These are phyloP conservation scores for Aspergillus nanangensis DNA, from an alignment of 495 filamentous ascomycete species.

Conservation along the genomic window DNA sequence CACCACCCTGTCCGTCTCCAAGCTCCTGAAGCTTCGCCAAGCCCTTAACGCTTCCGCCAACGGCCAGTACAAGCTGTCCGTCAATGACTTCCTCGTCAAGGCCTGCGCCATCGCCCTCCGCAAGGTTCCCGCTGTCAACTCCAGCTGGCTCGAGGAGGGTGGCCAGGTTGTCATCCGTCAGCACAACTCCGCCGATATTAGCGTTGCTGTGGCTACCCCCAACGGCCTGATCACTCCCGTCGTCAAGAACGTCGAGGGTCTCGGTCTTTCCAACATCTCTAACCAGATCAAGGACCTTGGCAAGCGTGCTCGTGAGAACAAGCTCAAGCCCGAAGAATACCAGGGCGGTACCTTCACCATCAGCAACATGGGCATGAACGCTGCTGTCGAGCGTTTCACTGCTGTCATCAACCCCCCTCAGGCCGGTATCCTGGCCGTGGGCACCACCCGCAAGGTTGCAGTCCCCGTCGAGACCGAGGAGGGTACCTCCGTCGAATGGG, in stretches of 20 bases:
- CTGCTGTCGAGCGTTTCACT: slow-evolving; percentile 95
- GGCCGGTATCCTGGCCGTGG: slow-evolving; percentile 92
- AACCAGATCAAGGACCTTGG: slow-evolving; percentile 88
- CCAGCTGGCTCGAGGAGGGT: slow-evolving; percentile 79
- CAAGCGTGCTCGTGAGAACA: slow-evolving; percentile 92
- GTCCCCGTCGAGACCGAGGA: slow-evolving; percentile 82
- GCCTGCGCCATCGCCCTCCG: slow-evolving; percentile 80
- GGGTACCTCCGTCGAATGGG: slow-evolving; percentile 80
- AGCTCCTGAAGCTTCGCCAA: slow-evolving; percentile 92
- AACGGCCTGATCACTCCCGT: slow-evolving; percentile 96
- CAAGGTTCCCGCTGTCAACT: slow-evolving; percentile 95
- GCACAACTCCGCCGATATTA: slow-evolving; percentile 86
- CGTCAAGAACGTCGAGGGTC: slow-evolving; percentile 77
- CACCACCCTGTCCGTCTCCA: slow-evolving; percentile 78
- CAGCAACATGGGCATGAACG: slow-evolving; percentile 99
- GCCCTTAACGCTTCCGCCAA: slow-evolving; percentile 84
- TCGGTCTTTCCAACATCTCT: slow-evolving; percentile 84
- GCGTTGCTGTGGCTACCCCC: slow-evolving; percentile 91
- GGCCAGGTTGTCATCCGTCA: slow-evolving; percentile 80
- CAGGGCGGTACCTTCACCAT: slow-evolving; percentile 99
- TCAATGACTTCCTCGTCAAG: slow-evolving; percentile 99
- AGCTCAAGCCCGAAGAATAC: slow-evolving; percentile 99
- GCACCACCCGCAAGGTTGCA: slow-evolving; percentile 91
- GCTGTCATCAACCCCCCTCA: slow-evolving; percentile 99
- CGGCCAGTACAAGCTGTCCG: slow-evolving; percentile 95